A percentile compares a stretch with the other conserved stretches of the same genome.
phyloP scores from a whole-genome alignment of 2,329 filamentous ascomycete species.

The Neopestalotiopsis clavispora region DNA sequence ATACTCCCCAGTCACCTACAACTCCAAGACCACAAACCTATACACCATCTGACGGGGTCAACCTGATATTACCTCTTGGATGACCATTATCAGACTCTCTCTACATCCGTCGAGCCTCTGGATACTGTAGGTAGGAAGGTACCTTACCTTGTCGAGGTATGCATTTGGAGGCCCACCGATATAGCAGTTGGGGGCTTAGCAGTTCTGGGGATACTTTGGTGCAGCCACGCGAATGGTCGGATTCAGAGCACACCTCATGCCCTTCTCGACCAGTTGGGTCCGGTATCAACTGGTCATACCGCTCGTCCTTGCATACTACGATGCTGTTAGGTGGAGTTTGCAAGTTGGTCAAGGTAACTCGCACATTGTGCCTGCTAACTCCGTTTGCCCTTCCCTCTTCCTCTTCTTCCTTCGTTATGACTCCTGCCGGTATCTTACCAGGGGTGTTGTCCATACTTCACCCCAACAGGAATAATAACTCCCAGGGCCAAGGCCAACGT shows the following conservation, averaged over 20 bases:
- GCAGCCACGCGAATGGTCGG: neutral
- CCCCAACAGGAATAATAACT: slow-evolving; percentile 23
- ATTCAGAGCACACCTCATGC: neutral
- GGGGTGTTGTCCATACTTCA: slow-evolving; percentile 14
- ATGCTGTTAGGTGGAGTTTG: neutral
- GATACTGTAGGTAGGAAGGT: no score
- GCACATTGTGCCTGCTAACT: neutral
- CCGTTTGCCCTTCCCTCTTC: neutral
- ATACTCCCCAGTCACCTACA: neutral
- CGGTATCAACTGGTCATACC: neutral
- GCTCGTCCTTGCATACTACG: neutral
- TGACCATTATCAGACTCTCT: no score
- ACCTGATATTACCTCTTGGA: no score
- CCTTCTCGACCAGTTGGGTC: neutral
- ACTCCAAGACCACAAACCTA: neutral
- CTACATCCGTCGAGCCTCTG: no score
- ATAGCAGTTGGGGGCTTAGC: neutral
- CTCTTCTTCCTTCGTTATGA: slow-evolving; percentile 7
- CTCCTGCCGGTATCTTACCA: slow-evolving; percentile 22
- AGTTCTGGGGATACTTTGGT: neutral
- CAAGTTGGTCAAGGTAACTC: neutral
- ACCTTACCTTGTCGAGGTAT: no score
- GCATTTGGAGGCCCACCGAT: neutral
- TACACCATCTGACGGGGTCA: neutral
- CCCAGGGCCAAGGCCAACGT: slow-evolving; percentile 27